Conservation (phyloP, 768 basidiomycete genomes). For the Mycena chlorophos region DNA sequence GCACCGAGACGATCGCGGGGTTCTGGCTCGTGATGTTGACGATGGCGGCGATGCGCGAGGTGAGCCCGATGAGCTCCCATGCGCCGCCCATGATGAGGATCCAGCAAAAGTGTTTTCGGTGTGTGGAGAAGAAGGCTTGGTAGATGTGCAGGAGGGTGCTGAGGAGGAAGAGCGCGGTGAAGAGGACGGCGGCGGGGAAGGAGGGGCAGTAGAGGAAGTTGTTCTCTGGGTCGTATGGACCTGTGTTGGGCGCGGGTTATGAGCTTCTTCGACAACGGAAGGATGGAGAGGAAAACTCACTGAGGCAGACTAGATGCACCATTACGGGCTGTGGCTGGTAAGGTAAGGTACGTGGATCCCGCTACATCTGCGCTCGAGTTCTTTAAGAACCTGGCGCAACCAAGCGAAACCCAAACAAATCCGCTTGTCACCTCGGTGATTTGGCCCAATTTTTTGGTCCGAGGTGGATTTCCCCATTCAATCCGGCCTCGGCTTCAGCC, state of each 20-base stretch:
- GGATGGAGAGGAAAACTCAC: too few species aligned
- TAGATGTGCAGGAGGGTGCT: constrained; percentile 14
- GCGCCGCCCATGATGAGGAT: constrained; percentile 24
- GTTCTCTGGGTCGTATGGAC: not conserved
- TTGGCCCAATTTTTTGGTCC: too few species aligned
- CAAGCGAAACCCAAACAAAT: too few species aligned
- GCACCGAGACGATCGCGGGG: constrained; percentile 12
- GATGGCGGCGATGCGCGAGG: constrained; percentile 14
- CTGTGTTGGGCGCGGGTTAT: not conserved
- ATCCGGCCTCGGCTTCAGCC: too few species aligned
- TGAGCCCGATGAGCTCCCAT: constrained; percentile 17
- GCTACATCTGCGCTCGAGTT: too few species aligned
- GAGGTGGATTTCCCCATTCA: too few species aligned
- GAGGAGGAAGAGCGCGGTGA: constrained; percentile 20
- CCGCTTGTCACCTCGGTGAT: too few species aligned
- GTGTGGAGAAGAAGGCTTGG: constrained; percentile 15
- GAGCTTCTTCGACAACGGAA: too few species aligned
- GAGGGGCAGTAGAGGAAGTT: constrained; percentile 11
- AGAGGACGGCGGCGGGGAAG: constrained; percentile 21
- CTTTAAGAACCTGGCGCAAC: too few species aligned
- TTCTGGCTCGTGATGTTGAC: constrained; percentile 5
- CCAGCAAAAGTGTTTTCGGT: constrained; percentile 25
- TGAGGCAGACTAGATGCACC: too few species aligned
- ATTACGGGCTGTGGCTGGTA: too few species aligned
- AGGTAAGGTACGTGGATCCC: too few species aligned